phyloP scores from a whole-genome alignment of 768 basidiomycete species.

The Candolleomyces eurysporus region DNA sequence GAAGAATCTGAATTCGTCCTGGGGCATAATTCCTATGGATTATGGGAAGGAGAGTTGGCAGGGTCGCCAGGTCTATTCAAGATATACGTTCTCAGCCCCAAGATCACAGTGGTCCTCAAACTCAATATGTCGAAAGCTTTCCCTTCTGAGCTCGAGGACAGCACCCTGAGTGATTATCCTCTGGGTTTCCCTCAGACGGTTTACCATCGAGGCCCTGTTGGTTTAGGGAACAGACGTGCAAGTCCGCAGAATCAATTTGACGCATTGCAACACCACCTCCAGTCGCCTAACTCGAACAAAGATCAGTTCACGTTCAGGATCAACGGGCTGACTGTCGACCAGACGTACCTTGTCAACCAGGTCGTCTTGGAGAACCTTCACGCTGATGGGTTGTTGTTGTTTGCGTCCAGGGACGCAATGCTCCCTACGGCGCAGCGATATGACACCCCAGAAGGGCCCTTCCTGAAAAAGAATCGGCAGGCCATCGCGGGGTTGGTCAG shows the following conservation, averaged over 20 bases:
- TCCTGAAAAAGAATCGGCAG: not conserved
- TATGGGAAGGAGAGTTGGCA: constrained; percentile 30
- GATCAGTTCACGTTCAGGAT: constrained; percentile 20
- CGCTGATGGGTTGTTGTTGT: constrained; percentile 13
- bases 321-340: constrained; percentile 18
- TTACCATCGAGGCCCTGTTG: not conserved
- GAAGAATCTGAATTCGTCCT: constrained; percentile 31
- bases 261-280: constrained; percentile 17
- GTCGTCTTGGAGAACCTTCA: constrained; percentile 13
- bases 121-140: constrained; percentile 9
- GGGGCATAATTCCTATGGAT: constrained; percentile 27
- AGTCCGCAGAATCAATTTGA: not conserved
- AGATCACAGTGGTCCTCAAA: constrained; percentile 26
- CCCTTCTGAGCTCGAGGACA: constrained; percentile 17
- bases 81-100: constrained; percentile 35
- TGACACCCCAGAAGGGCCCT: not conserved
- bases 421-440: constrained; percentile 18
- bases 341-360: constrained; percentile 16
- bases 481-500: not conserved
- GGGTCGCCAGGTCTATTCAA: constrained; percentile 22
- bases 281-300: constrained; percentile 13
- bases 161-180: constrained; percentile 21
- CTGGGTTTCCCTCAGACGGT: constrained; percentile 12
- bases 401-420: constrained; percentile 13
- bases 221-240: not conserved